Percentiles rank a stretch among this genome's conserved stretches.
phyloP scores from a whole-genome alignment of 1,284 basidiomycete genomes.

The Mycosarcoma maydis region DNA sequence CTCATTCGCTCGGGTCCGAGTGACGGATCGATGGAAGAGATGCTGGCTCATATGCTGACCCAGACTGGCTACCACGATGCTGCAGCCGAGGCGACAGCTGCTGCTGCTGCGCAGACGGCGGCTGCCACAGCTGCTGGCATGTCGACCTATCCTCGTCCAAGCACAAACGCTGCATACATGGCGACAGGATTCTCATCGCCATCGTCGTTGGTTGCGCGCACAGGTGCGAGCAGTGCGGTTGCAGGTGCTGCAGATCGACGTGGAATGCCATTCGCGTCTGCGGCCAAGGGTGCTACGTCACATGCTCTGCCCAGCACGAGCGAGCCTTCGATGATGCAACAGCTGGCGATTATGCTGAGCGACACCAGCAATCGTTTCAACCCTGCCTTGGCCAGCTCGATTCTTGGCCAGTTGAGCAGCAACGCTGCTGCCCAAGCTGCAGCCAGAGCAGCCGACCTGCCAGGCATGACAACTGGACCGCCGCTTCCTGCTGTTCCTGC shows the following conservation, averaged over 20 bases:
- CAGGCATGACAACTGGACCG: slow-evolving; percentile 13
- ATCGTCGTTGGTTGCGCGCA: slow-evolving; percentile 8
- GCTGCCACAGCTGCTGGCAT: slow-evolving; percentile 30
- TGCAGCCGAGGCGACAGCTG: slow-evolving; percentile 38
- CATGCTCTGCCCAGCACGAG: slow-evolving; percentile 30
- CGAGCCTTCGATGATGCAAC: slow-evolving; percentile 53
- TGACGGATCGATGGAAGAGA: slow-evolving; percentile 39
- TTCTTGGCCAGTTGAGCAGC: slow-evolving; percentile 44
- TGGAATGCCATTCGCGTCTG: slow-evolving; percentile 11
- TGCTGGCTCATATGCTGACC: slow-evolving; percentile 37
- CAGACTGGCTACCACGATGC: slow-evolving; percentile 44
- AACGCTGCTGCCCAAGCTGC: slow-evolving; percentile 41
- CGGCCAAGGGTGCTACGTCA: slow-evolving; percentile 36
- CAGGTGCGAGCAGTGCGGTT: background rate
- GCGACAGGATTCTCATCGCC: slow-evolving; percentile 4
- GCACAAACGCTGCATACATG: slow-evolving; percentile 3
- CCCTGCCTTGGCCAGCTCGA: slow-evolving; percentile 40
- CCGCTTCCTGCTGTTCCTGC: slow-evolving; percentile 22
- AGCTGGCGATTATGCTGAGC: slow-evolving; percentile 48
- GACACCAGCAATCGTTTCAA: slow-evolving; percentile 46
- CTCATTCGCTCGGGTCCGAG: slow-evolving; percentile 37
- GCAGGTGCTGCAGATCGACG: slow-evolving; percentile 9
- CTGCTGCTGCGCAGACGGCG: slow-evolving; percentile 24
- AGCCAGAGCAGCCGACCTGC: slow-evolving; percentile 27
- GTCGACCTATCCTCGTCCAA: slow-evolving; percentile 17